Conservation (phyloP, 306 rosid species). For the apple (Malus domestica) region DNA sequence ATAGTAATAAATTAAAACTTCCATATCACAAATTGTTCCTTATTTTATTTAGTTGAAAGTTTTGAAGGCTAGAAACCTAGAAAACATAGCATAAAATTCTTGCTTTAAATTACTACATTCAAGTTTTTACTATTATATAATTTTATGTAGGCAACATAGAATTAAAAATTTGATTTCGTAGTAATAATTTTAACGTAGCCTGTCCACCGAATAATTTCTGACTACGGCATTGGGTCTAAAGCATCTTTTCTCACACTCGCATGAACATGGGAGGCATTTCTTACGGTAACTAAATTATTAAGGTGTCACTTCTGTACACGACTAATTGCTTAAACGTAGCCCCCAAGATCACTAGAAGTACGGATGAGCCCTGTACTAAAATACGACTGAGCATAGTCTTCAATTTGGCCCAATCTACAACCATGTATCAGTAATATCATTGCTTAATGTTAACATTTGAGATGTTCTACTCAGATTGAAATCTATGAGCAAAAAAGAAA, state of each 20-base stretch:
- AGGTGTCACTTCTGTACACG: constrained; percentile 5
- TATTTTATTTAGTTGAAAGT: no score
- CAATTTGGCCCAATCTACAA: constrained; percentile 68
- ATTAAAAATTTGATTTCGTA: no score
- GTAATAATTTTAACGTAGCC: no score
- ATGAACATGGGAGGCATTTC: not conserved
- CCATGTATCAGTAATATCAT: not conserved
- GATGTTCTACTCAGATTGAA: not conserved
- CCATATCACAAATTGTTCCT: no score
- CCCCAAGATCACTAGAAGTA: constrained; percentile 50
- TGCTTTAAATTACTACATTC: no score
- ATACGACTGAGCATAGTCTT: constrained; percentile 69
- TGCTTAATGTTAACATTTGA: not conserved
- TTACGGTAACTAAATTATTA: not conserved
- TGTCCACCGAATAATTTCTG: no score
- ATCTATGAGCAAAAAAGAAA: not conserved
- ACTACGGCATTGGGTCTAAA: no score
- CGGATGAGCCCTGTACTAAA: constrained; percentile 58
- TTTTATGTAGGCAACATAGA: no score
- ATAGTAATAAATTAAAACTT: no score
- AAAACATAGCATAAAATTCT: no score
- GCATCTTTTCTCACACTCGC: not conserved
- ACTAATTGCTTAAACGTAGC: constrained; percentile 38
- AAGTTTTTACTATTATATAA: no score
- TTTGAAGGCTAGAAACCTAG: no score